These are phyloP conservation scores for Phanerochaete sordida DNA, from an alignment of 768 basidiomycete genomes.

Conservation along the genomic window DNA sequence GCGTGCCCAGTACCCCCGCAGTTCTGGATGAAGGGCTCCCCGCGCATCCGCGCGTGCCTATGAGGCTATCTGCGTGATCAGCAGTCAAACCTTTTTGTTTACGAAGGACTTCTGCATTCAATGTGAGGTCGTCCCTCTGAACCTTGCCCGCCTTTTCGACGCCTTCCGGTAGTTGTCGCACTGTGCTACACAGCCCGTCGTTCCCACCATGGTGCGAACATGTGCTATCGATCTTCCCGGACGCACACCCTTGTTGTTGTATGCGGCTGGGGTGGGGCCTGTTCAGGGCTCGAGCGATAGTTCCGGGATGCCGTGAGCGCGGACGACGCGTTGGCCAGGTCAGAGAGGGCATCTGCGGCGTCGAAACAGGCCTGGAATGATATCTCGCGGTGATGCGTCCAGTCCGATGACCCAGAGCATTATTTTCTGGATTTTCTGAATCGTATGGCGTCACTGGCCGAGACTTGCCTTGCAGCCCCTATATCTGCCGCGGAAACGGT, in stretches of 20 bases:
- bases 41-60: neutral
- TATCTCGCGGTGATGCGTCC: neutral
- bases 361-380: neutral
- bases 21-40: neutral
- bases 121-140: neutral
- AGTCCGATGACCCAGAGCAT: constrained; percentile 3
- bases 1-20: neutral
- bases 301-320: neutral
- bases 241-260: neutral
- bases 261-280: neutral
- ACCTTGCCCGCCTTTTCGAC: constrained; percentile 7
- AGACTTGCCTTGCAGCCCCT: neutral
- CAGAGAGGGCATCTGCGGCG: neutral
- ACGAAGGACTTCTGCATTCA: neutral
- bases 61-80: neutral
- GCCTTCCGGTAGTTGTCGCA: neutral
- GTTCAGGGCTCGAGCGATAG: neutral
- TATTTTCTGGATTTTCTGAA: neutral
- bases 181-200: neutral
- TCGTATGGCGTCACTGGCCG: neutral
- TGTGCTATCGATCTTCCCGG: neutral
- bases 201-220: neutral
- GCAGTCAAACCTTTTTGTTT: neutral
- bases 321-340: neutral
- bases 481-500: neutral